A percentile compares a stretch with the other conserved stretches of the same genome.
Conservation (phyloP, 805 yeast genomes). For the Pichia occidentalis region DNA sequence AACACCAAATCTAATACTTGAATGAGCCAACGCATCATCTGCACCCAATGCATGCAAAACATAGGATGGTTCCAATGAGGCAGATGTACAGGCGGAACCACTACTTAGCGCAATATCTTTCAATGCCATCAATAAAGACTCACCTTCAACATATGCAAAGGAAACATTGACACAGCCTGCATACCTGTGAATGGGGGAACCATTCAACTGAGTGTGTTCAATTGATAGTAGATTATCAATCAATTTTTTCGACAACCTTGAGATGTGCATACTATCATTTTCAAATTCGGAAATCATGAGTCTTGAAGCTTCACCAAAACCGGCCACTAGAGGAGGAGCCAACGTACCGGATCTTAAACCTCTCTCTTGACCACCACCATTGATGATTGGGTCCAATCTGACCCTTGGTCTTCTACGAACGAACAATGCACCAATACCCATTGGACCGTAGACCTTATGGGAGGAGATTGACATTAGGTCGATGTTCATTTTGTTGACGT, state of each 20-base stretch:
- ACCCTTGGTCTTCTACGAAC: conserved; percentile 98
- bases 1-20: conserved; percentile 95
- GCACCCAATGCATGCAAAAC: conserved; percentile 96
- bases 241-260: conserved; percentile 64
- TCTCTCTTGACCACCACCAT: conserved; percentile 99
- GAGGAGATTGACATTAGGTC: conserved; percentile 92
- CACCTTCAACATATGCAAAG: conserved; percentile 97
- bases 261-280: conserved; percentile 67
- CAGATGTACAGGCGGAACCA: conserved; percentile 98
- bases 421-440: conserved; percentile 92
- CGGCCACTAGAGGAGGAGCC: conserved; percentile 93
- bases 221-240: conserved; percentile 65
- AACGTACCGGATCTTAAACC: conserved; percentile 95
- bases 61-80: conserved; percentile 95
- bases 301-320: conserved; percentile 96
- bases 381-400: conserved; percentile 87
- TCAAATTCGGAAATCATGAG: conserved; percentile 66
- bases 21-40: conserved; percentile 96
- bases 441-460: conserved; percentile 96
- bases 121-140: conserved; percentile 93
- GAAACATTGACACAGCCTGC: conserved; percentile 96
- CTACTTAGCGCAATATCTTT: conserved; percentile 94
- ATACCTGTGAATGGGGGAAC: conserved; percentile 67
- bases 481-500: conserved; percentile 88
- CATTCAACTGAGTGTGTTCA: conserved; percentile 87